phyloP scores from a whole-genome alignment of 2,329 filamentous ascomycete genomes.

The Verticillium nubilum region DNA sequence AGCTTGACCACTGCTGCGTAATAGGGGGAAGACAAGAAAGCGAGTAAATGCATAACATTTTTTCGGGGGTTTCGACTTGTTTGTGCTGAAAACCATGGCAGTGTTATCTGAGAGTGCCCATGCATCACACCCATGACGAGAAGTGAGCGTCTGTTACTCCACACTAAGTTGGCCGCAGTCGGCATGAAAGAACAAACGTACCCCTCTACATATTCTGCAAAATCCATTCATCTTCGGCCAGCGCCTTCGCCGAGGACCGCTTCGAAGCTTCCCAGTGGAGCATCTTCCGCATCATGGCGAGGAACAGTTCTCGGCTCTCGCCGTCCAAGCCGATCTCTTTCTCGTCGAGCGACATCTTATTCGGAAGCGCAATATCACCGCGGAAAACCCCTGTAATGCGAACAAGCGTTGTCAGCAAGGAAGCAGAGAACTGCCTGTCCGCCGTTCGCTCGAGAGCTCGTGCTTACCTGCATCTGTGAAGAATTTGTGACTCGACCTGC shows the following conservation, averaged over 20 bases:
- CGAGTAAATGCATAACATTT: too few species aligned
- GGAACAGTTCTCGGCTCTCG: conserved; percentile 21
- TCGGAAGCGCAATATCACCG: conserved; percentile 14
- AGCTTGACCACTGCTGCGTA: too few species aligned
- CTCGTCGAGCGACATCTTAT: conserved; percentile 23
- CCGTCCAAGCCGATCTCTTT: conserved; percentile 30
- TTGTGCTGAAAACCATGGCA: too few species aligned
- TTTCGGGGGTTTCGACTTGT: too few species aligned
- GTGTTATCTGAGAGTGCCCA: too few species aligned
- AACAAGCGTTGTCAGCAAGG: background rate
- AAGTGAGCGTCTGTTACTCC: too few species aligned
- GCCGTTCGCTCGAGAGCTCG: background rate
- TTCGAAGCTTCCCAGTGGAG: conserved; percentile 28
- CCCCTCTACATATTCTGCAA: too few species aligned
- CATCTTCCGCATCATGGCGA: conserved; percentile 29
- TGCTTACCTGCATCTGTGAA: conserved; percentile 29
- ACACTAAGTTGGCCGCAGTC: too few species aligned
- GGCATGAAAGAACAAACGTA: too few species aligned
- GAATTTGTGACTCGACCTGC: conserved; percentile 21
- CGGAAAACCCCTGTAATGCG: conserved; percentile 20
- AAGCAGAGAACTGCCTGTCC: background rate
- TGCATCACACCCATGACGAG: too few species aligned
- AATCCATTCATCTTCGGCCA: conserved; percentile 25
- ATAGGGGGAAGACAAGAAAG: too few species aligned
- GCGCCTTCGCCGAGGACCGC: conserved; percentile 20